A percentile compares a stretch with the other conserved stretches of the same genome.
phyloP scores from a whole-genome alignment of 352 stramenopile genomes.

The Phytophthora multivora region DNA sequence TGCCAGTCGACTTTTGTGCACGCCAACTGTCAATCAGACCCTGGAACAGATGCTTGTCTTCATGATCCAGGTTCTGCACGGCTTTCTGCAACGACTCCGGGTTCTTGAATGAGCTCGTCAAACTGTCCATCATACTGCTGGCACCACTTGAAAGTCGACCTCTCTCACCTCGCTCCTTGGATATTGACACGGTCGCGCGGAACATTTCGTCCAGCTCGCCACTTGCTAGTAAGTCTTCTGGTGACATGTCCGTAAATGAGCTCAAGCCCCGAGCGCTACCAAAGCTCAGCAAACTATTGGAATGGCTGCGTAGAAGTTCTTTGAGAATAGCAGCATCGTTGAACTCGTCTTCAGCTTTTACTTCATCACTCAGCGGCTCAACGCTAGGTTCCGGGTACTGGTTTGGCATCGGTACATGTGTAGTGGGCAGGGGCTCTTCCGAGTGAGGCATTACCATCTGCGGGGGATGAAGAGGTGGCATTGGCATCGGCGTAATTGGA shows the following conservation, averaged over 20 bases:
- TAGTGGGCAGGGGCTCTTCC: slow-evolving; percentile 20
- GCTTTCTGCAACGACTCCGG: slow-evolving; percentile 59
- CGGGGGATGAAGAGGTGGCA: slow-evolving; percentile 28
- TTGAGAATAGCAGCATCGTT: slow-evolving; percentile 74
- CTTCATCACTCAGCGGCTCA: slow-evolving; percentile 61
- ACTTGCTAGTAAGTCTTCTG: slow-evolving; percentile 76
- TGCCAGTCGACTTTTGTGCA: slow-evolving; percentile 23
- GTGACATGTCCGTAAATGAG: slow-evolving; percentile 78
- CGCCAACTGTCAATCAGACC: slow-evolving; percentile 64
- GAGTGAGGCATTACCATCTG: slow-evolving; percentile 25
- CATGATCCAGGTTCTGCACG: slow-evolving; percentile 55
- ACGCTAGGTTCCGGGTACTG: slow-evolving; percentile 69
- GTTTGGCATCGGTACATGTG: slow-evolving; percentile 21
- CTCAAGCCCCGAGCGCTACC: slow-evolving; percentile 49
- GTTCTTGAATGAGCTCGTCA: slow-evolving; percentile 64
- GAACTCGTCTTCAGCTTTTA: slow-evolving; percentile 58
- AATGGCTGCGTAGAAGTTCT: slow-evolving; percentile 68
- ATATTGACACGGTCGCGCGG: slow-evolving; percentile 66
- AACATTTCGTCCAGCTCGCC: slow-evolving; percentile 85
- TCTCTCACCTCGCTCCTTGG: slow-evolving; percentile 39
- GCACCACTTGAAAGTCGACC: slow-evolving; percentile 23
- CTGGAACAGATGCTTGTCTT: slow-evolving; percentile 77
- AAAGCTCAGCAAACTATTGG: slow-evolving; percentile 75
- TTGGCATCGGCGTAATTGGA: slow-evolving; percentile 23
- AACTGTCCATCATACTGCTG: slow-evolving; percentile 44